Percentiles rank a stretch among this genome's conserved stretches.
Evolutionary conservation across 305 asterid species (phyloP).

Genomic region (Fraxinus albicans): DNA sequence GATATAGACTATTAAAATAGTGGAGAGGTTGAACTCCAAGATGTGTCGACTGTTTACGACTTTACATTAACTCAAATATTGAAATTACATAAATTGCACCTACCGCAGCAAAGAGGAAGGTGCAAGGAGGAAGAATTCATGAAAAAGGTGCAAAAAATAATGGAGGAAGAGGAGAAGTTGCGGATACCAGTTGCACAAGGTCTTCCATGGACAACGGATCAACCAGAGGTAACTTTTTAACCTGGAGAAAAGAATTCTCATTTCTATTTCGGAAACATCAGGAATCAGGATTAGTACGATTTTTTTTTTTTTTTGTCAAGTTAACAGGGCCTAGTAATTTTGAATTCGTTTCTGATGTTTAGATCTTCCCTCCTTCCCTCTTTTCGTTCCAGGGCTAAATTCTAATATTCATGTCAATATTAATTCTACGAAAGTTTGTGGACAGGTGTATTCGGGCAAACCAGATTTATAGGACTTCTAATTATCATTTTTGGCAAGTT

Average conservation of each 20-base stretch:
- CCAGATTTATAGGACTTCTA: not conserved
- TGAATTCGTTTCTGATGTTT: not conserved
- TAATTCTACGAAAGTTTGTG: not conserved
- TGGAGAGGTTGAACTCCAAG: not conserved
- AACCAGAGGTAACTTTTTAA: conserved; percentile 66
- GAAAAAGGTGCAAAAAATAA: conserved; percentile 63
- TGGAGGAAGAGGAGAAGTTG: conserved; percentile 74
- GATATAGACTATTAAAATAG: not conserved
- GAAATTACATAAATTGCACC: conserved; percentile 25
- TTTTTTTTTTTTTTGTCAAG: no score
- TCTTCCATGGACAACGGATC: conserved; percentile 90
- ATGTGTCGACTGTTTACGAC: not conserved
- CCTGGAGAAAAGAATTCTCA: not conserved
- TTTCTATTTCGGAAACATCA: not conserved
- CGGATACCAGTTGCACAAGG: conserved; percentile 83
- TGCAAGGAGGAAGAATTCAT: conserved; percentile 74
- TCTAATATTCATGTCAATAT: not conserved
- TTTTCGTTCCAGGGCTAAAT: not conserved
- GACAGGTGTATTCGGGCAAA: not conserved
- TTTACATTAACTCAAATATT: not conserved
- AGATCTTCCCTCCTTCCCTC: not conserved
- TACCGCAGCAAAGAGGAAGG: conserved; percentile 76
- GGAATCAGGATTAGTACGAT: not conserved
- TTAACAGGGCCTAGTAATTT: not conserved
- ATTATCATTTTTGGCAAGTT: not conserved